Evolutionary conservation across 2,329 filamentous ascomycete species (phyloP), one percentile per base, ranked within the genome.

Genomic region (Trichoderma simmonsii): DNA sequence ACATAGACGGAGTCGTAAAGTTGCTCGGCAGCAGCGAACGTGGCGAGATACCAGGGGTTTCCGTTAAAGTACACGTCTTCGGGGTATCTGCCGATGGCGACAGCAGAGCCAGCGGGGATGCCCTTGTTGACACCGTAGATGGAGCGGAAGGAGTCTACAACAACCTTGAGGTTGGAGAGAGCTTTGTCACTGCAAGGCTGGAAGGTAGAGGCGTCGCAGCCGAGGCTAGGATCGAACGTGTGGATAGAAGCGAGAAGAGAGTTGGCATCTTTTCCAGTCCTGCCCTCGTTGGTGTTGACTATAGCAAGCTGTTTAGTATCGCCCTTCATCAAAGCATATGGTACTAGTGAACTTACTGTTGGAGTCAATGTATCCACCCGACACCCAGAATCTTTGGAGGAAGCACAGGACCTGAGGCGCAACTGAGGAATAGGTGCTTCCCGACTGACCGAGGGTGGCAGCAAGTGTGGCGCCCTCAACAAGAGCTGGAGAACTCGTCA

Each of bases 11-110:
- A 91, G 76, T 92, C 90, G 79, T 94, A 95, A 3, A 97, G 86
- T 78, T 93, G 91, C 81, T 96, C 93, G 3, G 93, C 93, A 0
- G 92, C 92, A 2, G 92, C 92, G 34, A 94, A 85, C 1, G 92
- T 95, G 76, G 87, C 87, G 14, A 95, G 85, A 76, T 94, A 93
- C 93, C 93, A 96, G 1, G 93, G 93, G 79, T 96, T 94, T 1
- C 92, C 93, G 73, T 89, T 89, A 80, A 91, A 92, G 81, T 95
- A 96, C 4, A 85, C 81, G 76, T 97, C 93, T 79, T 93, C 91
- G 0, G 89, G 81, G 78, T 94, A 93, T 73, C 92, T 85, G 59
- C 92, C 91, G 6, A 92, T 83, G 7, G 89, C 86, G 11, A 89
- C 85, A 8, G 91, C 91, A 18, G 81, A 80, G 24, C 91, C 90